Evolutionary conservation across 2,329 filamentous ascomycete species (phyloP).

Genomic region (Pseudogymnoascus sp.): DNA sequence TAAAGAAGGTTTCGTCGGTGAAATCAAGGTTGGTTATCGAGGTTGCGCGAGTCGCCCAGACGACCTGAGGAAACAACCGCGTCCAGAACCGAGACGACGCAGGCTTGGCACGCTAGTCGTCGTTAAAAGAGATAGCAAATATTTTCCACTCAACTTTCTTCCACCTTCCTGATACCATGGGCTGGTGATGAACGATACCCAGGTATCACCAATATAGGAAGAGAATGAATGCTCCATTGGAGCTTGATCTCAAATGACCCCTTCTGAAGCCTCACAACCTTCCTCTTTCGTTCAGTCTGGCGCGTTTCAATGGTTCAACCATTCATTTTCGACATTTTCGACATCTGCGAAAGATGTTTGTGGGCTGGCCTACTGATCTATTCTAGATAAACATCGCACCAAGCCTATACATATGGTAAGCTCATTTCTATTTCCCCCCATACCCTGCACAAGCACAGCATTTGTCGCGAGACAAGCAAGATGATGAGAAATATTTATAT

Average conservation of each 20-base stretch:
- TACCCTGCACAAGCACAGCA: neutral
- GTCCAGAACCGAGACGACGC: neutral
- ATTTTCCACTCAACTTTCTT: conserved; percentile 18
- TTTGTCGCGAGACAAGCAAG: conserved; percentile 6
- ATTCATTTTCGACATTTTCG: conserved; percentile 6
- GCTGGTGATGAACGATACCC: conserved; percentile 54
- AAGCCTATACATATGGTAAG: conserved; percentile 4
- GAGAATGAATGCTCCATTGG: conserved; percentile 51
- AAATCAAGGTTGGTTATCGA: conserved; percentile 1
- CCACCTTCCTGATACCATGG: conserved; percentile 29
- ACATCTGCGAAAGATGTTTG: neutral
- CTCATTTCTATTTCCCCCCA: neutral
- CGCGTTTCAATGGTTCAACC: neutral
- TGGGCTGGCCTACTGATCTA: conserved; percentile 8
- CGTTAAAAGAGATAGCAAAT: conserved; percentile 1
- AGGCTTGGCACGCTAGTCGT: conserved; percentile 12
- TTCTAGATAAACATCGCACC: neutral
- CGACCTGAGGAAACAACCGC: conserved; percentile 1
- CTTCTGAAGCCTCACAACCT: conserved; percentile 48
- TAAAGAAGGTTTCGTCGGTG: neutral
- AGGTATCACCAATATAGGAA: conserved; percentile 56
- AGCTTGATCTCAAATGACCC: conserved; percentile 50
- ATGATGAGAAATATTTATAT: conserved; percentile 11
- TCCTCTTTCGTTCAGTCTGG: conserved; percentile 2
- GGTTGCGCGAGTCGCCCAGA: conserved; percentile 1